Conservation (phyloP, 2,329 filamentous ascomycete genomes). For the Corinectria fuckeliana region DNA sequence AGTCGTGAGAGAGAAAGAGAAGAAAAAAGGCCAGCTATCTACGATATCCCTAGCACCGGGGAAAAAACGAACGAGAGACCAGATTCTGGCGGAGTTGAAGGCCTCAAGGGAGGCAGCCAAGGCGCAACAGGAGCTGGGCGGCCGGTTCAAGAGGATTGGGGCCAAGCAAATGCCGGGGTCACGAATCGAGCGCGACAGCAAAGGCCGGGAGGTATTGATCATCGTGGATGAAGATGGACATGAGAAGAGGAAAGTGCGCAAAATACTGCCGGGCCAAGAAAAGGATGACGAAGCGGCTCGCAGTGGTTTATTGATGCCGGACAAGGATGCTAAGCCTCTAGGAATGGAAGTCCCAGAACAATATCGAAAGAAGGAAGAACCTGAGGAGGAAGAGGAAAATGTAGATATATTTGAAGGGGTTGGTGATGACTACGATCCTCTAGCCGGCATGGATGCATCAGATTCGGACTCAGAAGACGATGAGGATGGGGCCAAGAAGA, state of each 20-base stretch:
- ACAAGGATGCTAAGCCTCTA: constrained; percentile 62
- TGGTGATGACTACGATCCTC: constrained; percentile 71
- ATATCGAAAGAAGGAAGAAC: constrained; percentile 55
- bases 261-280: constrained; percentile 50
- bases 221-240: constrained; percentile 71
- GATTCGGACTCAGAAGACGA: constrained; percentile 55
- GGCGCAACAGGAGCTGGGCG: constrained; percentile 59
- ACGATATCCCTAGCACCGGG: constrained; percentile 58
- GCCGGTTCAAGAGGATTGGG: constrained; percentile 71
- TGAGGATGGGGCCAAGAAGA: constrained; percentile 45
- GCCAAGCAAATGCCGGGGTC: constrained; percentile 59
- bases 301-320: constrained; percentile 57
- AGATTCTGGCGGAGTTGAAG: constrained; percentile 72
- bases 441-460: constrained; percentile 62
- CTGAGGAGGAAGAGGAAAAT: constrained; percentile 61
- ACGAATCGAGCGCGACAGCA: constrained; percentile 66
- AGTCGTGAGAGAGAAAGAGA: constrained; percentile 58
- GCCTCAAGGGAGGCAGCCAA: constrained; percentile 67
- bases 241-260: constrained; percentile 70
- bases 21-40: constrained; percentile 68
- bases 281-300: constrained; percentile 46
- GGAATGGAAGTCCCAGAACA: constrained; percentile 72
- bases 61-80: constrained; percentile 68
- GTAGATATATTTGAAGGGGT: constrained; percentile 71
- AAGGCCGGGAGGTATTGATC: constrained; percentile 68